A percentile compares a stretch with the other conserved stretches of the same genome.
phyloP scores from a whole-genome alignment of 2,329 filamentous ascomycete genomes.

The Pseudogymnoascus sp. region DNA sequence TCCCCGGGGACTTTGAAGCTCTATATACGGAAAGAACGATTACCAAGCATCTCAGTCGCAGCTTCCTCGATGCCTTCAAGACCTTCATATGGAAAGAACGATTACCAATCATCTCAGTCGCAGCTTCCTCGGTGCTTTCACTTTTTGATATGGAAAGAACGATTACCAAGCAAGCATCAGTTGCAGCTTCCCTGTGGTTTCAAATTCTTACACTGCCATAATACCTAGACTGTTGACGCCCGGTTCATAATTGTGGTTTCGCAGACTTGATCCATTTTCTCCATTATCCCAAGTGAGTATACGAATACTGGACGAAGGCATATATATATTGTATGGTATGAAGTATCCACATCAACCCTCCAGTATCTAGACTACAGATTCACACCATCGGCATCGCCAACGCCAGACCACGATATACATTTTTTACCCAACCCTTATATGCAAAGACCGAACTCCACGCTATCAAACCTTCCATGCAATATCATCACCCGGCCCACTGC shows the following conservation, averaged over 20 bases:
- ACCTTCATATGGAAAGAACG: no score
- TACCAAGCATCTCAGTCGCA: not conserved
- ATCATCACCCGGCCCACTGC: not conserved
- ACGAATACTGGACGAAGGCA: not conserved
- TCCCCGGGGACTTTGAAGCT: not conserved
- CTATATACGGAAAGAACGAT: not conserved
- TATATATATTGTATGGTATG: conserved; percentile 2
- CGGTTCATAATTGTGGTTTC: no score
- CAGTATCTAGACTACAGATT: conserved; percentile 6
- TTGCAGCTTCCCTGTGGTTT: no score
- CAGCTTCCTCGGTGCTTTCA: not conserved
- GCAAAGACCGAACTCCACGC: conserved; percentile 8
- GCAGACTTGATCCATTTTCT: no score
- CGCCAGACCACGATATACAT: conserved; percentile 4
- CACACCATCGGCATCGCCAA: conserved; percentile 4
- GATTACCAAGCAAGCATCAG: not conserved
- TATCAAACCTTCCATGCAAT: conserved; percentile 9
- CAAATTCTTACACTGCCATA: not conserved
- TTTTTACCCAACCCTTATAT: conserved; percentile 8
- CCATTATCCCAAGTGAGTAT: not conserved
- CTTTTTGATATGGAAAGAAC: not conserved
- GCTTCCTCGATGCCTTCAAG: no score
- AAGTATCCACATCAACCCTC: conserved; percentile 2
- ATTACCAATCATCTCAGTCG: not conserved
- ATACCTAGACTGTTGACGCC: no score